Evolutionary conservation across 176 grass and related monocot genomes (phyloP), one percentile per base, ranked within the genome.

Genomic region (Metroxylon sagu): DNA sequence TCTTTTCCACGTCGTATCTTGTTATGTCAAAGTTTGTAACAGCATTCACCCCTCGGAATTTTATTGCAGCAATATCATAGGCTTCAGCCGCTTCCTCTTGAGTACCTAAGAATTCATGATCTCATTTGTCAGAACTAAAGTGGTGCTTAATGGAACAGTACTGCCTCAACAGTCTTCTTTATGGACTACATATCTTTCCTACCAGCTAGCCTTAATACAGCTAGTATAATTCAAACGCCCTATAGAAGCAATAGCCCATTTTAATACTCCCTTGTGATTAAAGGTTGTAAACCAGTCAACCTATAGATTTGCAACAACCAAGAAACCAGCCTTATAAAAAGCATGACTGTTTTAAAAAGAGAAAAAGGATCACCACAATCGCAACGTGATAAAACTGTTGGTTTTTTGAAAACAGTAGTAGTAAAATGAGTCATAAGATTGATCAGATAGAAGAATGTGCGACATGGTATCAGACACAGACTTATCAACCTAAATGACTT

Each of bases 11-110:
- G 10, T 92, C 76, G 3, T 98, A 98, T 31, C 87, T 81, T 2
- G 79, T 83, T 57, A 98, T 89, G 48, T 92, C 88, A 18, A 98
- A 98, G 82, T 98, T 98, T 0, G 93, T 98, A 55, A 98, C 93
- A 0, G 93, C 93, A 62, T 75, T 98, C 54, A 80, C 25, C n/a
- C 93, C 93, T 5, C 93, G 88, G 67, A 98, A 98, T 83, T 98
- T 98, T 62, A 98, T 98, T 12, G 93, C 93, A 1, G 93, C 93
- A 4, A 98, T 50, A 72, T 98, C 93, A 17, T 98, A 98, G 15
- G 93, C 93, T 74, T 92, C 93, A 0, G 93, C 93, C 26, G 93
- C 93, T 79, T 81, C 93, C 66, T 98, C 93, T 54, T 98, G 88
- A 59, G 79, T 92, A 51, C 60, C 93, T 98, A 77, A 4, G 57